Base-by-base conservation (phyloP, 2,329 filamentous ascomycete species). In the Purpureocillium lavendulum region DNA sequence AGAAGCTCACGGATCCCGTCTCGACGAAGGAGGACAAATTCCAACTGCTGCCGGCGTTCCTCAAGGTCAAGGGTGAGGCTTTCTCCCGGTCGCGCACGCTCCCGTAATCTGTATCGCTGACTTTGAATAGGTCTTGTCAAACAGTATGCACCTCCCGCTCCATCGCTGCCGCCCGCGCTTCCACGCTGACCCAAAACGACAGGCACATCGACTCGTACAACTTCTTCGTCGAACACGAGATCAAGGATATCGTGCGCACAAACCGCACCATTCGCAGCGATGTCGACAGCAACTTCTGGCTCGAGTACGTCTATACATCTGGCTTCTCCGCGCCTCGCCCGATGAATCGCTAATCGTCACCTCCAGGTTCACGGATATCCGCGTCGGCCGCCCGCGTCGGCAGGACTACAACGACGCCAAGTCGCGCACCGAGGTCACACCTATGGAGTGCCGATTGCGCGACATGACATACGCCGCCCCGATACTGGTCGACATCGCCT, bases 401-500 rank as follows among this genome's bases (percentile, higher is more conserved):
- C 72, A 81, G 45, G 87, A 94, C 50, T 78, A 77, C 62, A 81
- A 82, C 54, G 77, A 86, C 55, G 71, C 76, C 53, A 78, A 82
- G 55, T 77, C 81, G 37, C 75, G 81, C 47, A 79, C 75, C 49
- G 77, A 84, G 52, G 82, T 98, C 45, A 94, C 87, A 2, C 92
- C 92, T 2, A 94, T 97, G 68, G 94, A 98, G 67, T 98, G 92
- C 57, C 85, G 92, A 28, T 71, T 98, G 41, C 82, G 94, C 53
- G 94, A 98, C 59, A 89, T 95, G 75, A 97, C 90, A n/a, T 98
- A 98, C 59, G 85, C 88, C 15, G 92, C 92, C 9, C 90, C 90
- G 1, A 94, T 98, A 45, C 76, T 87, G 29, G 88, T 97, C 44
- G 89, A 97, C 56, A 86, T 97, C 39, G 81, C 86, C 50, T 97